Percentiles rank a stretch among this genome's conserved stretches.
Evolutionary conservation across 179 eudicot species (phyloP).

Genomic region (Beta lomatogona): DNA sequence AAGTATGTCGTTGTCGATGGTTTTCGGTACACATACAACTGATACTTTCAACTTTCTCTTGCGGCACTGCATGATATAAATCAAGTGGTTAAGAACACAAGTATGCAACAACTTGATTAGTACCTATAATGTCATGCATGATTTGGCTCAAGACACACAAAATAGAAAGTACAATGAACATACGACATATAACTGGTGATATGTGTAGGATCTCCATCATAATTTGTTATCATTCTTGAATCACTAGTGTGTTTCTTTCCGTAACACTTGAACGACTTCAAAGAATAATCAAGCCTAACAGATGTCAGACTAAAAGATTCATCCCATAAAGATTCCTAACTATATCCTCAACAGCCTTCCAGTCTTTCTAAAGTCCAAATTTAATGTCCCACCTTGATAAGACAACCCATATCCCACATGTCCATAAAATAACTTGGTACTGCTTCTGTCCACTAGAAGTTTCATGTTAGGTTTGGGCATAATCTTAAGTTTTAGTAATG

Average conservation of each 20-base stretch:
- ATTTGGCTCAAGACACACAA: background rate
- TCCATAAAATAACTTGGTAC: too few species aligned
- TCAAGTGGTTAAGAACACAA: background rate
- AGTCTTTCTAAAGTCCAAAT: background rate
- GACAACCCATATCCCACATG: background rate
- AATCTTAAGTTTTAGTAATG: too few species aligned
- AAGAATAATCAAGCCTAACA: background rate
- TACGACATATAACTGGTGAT: background rate
- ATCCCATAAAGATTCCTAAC: background rate
- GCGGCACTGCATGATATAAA: slow-evolving; percentile 40
- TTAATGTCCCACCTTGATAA: background rate
- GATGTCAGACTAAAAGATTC: background rate
- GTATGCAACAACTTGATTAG: background rate
- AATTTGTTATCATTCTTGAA: background rate
- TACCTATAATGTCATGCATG: slow-evolving; percentile 1
- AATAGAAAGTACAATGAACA: background rate
- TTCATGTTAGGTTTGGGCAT: too few species aligned
- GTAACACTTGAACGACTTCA: background rate
- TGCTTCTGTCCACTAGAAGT: too few species aligned
- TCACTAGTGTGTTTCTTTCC: background rate
- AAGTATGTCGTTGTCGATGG: slow-evolving; percentile 55
- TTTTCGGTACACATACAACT: slow-evolving; percentile 49
- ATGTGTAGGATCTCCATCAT: background rate
- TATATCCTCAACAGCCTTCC: background rate
- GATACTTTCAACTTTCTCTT: slow-evolving; percentile 49